These are phyloP conservation scores for Mallotus nudiflorus DNA, from an alignment of 345 rosid genomes.

Conservation along the genomic window DNA sequence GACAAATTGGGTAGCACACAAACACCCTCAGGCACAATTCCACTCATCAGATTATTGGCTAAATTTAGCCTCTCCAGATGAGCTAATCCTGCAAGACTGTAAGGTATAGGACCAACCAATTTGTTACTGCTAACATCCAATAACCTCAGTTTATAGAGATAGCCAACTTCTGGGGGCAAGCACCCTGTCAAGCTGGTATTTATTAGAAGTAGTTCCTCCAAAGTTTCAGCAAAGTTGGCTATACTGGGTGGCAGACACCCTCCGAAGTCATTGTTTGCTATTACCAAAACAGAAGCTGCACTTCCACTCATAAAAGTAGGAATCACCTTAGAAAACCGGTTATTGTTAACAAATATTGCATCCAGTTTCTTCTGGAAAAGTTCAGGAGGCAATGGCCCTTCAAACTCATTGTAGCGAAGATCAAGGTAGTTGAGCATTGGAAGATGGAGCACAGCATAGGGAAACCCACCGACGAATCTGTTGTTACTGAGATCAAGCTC, in stretches of 20 bases:
- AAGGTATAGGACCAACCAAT: conserved; percentile 78
- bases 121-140: conserved; percentile 77
- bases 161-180: conserved; percentile 82
- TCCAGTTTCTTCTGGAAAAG: conserved; percentile 66
- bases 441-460: conserved; percentile 61
- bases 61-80: conserved; percentile 70
- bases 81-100: conserved; percentile 73
- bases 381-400: conserved; percentile 71
- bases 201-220: conserved; percentile 72
- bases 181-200: conserved; percentile 81
- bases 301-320: conserved; percentile 39
- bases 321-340: conserved; percentile 52
- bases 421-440: conserved; percentile 62
- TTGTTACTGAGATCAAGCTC: conserved; percentile 93
- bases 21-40: conserved; percentile 61
- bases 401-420: conserved; percentile 84
- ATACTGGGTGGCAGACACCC: conserved; percentile 85
- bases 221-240: conserved; percentile 54
- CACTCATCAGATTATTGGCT: conserved; percentile 71
- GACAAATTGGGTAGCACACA: conserved; percentile 64
- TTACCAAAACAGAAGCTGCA: conserved; percentile 66
- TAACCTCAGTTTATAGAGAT: conserved; percentile 68
- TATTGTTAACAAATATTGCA: conserved; percentile 82
- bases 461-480: conserved; percentile 85
- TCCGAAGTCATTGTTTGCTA: conserved; percentile 76